Conservation (phyloP, 495 filamentous ascomycete genomes). For the Arthonia radiata region DNA sequence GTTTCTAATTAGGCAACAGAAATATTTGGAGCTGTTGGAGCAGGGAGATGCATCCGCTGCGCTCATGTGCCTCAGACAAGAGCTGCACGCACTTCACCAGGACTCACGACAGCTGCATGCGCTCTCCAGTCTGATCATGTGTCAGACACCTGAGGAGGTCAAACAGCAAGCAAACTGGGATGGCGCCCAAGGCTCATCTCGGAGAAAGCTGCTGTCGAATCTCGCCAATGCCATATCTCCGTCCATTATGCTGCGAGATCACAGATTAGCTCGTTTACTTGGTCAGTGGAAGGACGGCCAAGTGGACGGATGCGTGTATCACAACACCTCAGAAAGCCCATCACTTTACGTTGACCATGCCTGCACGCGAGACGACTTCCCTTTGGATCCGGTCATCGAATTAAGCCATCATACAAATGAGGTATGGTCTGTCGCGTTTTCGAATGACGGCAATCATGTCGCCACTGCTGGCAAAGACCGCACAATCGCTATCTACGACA, state of each 20-base stretch:
- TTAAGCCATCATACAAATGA: conserved; percentile 59
- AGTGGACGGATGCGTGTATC: conserved; percentile 64
- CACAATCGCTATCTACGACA: conserved; percentile 61
- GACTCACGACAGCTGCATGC: conserved; percentile 53
- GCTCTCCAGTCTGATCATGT: conserved; percentile 66
- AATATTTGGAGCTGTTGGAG: conserved; percentile 82
- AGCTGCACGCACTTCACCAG: conserved; percentile 69
- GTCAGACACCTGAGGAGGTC: conserved; percentile 49
- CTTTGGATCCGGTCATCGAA: conserved; percentile 35
- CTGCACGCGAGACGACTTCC: conserved; percentile 63
- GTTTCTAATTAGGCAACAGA: conserved; percentile 76
- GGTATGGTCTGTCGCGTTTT: conserved; percentile 78
- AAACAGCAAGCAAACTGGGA: conserved; percentile 71
- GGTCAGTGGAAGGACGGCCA: conserved; percentile 60
- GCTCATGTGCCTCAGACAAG: conserved; percentile 55
- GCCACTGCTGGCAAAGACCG: conserved; percentile 59
- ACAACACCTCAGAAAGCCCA: conserved; percentile 54
- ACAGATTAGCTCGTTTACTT: conserved; percentile 67
- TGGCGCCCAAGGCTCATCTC: conserved; percentile 54
- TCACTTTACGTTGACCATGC: conserved; percentile 75
- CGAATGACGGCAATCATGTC: conserved; percentile 62
- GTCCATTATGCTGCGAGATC: conserved; percentile 93
- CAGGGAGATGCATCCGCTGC: conserved; percentile 44
- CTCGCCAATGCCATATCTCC: conserved; percentile 75
- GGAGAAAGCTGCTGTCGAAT: conserved; percentile 49